Conservation (phyloP, 2,329 filamentous ascomycete genomes). For the Sarocladium oryzae region DNA sequence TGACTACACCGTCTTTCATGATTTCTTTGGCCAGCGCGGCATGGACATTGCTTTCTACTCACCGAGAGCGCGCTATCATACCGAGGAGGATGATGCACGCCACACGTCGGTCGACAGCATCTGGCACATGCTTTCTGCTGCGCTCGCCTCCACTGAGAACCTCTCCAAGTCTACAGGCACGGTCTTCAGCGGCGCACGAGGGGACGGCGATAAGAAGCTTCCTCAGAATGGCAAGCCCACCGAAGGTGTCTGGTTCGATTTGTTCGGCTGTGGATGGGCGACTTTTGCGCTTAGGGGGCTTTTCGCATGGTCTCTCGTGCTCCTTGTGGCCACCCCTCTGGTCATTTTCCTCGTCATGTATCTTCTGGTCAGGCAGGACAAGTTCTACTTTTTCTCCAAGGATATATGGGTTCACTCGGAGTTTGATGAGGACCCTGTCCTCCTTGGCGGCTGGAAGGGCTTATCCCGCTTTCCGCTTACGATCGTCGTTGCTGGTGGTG, state of each 20-base stretch:
- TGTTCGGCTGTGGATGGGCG: slow-evolving; percentile 75
- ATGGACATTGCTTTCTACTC: slow-evolving; percentile 89
- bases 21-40: slow-evolving; percentile 72
- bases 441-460: slow-evolving; percentile 70
- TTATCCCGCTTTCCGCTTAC: slow-evolving; percentile 79
- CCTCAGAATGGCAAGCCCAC: slow-evolving; percentile 60
- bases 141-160: slow-evolving; percentile 65
- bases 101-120: slow-evolving; percentile 67
- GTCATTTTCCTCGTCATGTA: slow-evolving; percentile 63
- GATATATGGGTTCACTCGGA: slow-evolving; percentile 46
- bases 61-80: slow-evolving; percentile 84
- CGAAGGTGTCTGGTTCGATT: slow-evolving; percentile 85
- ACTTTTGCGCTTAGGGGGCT: slow-evolving; percentile 74
- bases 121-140: slow-evolving; percentile 93
- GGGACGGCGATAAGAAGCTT: slow-evolving; percentile 50
- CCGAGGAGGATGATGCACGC: slow-evolving; percentile 74
- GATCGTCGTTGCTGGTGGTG: slow-evolving; percentile 57
- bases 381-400: slow-evolving; percentile 80
- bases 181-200: slow-evolving; percentile 55
- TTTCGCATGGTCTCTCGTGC: slow-evolving; percentile 79
- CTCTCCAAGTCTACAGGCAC: slow-evolving; percentile 63
- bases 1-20: slow-evolving; percentile 80
- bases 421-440: slow-evolving; percentile 54
- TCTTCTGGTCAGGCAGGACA: slow-evolving; percentile 63
- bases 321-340: slow-evolving; percentile 75